These are phyloP conservation scores for Metschnikowia shivogae DNA, from an alignment of 805 yeast species.

Conservation along the genomic window DNA sequence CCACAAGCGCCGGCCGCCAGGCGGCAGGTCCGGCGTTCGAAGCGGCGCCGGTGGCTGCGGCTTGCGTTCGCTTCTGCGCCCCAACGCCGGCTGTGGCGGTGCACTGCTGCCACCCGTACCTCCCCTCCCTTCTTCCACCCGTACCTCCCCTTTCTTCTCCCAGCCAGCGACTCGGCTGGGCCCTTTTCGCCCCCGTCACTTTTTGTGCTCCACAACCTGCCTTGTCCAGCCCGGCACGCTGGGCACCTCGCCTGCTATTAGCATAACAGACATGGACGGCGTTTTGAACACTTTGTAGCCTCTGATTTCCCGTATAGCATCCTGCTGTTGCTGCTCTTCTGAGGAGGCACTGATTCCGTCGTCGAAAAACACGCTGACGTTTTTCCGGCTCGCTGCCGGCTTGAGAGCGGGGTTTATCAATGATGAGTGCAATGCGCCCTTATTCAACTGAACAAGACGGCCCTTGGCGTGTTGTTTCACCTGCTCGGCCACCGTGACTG, in stretches of 20 bases:
- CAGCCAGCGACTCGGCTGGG: neutral
- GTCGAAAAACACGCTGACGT: constrained; percentile 12
- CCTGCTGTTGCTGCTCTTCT: constrained; percentile 2
- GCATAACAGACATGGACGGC: constrained; percentile 19
- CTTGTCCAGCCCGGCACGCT: constrained; percentile 16
- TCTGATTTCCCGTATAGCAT: constrained; percentile 12
- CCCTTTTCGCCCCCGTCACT: too few relatives aligned
- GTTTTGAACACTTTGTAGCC: constrained; percentile 22
- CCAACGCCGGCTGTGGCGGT: too few relatives aligned
- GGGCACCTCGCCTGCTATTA: constrained; percentile 8
- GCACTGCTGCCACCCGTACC: too few relatives aligned
- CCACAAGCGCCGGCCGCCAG: too few relatives aligned
- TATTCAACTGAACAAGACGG: constrained; percentile 18
- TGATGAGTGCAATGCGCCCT: constrained; percentile 14
- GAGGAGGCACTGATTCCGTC: constrained; percentile 2
- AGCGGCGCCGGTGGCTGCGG: too few relatives aligned
- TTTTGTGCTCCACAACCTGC: constrained; percentile 3
- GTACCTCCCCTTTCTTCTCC: neutral
- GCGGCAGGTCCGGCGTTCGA: too few relatives aligned
- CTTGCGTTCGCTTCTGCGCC: too few relatives aligned
- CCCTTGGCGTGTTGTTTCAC: constrained; percentile 14
- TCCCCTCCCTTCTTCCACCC: neutral
- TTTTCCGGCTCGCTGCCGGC: constrained; percentile 12
- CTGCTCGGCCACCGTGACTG: constrained; percentile 21
- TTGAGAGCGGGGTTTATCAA: constrained; percentile 16